Conservation (phyloP, 2,329 filamentous ascomycete genomes). For the Pseudogymnoascus sp. region DNA sequence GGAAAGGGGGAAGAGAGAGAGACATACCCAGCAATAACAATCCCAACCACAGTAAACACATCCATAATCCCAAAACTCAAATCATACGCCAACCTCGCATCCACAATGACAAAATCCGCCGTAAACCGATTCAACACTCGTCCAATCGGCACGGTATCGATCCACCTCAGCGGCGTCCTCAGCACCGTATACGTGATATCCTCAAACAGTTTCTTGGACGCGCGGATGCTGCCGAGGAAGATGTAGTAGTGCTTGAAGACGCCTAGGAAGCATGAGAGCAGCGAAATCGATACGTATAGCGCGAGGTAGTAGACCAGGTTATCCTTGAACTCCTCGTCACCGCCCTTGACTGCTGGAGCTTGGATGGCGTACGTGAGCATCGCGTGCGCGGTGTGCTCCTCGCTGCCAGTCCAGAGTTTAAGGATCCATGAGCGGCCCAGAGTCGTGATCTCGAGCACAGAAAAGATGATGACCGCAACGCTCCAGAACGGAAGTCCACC, state of each 20-base stretch:
- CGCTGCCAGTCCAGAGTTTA: slow-evolving; percentile 51
- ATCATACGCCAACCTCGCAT: slow-evolving; percentile 58
- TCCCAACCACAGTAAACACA: slow-evolving; percentile 55
- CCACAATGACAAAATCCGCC: slow-evolving; percentile 67
- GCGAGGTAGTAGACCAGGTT: slow-evolving; percentile 57
- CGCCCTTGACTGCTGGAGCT: slow-evolving; percentile 19
- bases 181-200: slow-evolving; percentile 60
- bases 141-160: slow-evolving; percentile 72
- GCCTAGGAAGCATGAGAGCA: slow-evolving; percentile 49
- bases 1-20: neutral
- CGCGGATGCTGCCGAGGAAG: slow-evolving; percentile 58
- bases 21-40: slow-evolving; percentile 53
- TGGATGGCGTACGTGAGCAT: slow-evolving; percentile 37
- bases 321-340: slow-evolving; percentile 22
- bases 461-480: slow-evolving; percentile 45
- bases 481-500: slow-evolving; percentile 58
- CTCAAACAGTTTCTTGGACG: slow-evolving; percentile 62
- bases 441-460: slow-evolving; percentile 44
- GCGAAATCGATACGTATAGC: slow-evolving; percentile 58
- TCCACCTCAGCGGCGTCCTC: slow-evolving; percentile 67
- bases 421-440: slow-evolving; percentile 55
- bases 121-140: slow-evolving; percentile 73
- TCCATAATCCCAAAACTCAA: slow-evolving; percentile 54
- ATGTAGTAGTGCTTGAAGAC: slow-evolving; percentile 57
- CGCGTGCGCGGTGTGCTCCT: slow-evolving; percentile 27